These are phyloP conservation scores for Datisca glomerata DNA, from an alignment of 306 rosid genomes.

Conservation along the genomic window DNA sequence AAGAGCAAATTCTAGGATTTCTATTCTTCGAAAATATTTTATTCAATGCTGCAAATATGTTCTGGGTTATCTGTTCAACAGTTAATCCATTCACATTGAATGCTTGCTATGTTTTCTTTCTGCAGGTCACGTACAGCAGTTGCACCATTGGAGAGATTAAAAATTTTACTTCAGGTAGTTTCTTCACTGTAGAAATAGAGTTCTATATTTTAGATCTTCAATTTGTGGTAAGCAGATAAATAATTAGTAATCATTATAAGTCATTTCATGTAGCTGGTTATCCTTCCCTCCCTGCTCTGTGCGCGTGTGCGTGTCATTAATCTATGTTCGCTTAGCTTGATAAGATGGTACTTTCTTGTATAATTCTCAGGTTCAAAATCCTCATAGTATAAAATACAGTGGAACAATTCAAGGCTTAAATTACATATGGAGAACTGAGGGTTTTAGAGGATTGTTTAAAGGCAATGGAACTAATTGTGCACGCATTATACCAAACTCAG, in stretches of 20 bases:
- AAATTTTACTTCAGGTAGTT: conserved; percentile 87
- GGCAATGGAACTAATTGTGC: conserved; percentile 99
- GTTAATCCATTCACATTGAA: too few relatives aligned
- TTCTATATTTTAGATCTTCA: not conserved
- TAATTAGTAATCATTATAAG: too few relatives aligned
- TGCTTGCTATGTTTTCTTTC: too few relatives aligned
- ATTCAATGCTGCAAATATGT: not conserved
- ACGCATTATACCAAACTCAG: conserved; percentile 92
- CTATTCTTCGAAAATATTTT: not conserved
- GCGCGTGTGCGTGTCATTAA: too few relatives aligned
- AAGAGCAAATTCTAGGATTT: too few relatives aligned
- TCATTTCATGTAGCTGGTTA: too few relatives aligned
- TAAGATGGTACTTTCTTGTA: conserved; percentile 5
- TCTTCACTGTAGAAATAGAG: not conserved
- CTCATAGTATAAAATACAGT: conserved; percentile 77
- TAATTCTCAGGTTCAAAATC: conserved; percentile 81
- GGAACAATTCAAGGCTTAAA: conserved; percentile 92
- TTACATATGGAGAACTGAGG: conserved; percentile 95
- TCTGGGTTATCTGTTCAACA: conserved; percentile 7
- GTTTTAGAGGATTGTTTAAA: conserved; percentile 83
- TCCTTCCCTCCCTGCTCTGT: too few relatives aligned
- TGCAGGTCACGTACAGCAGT: conserved; percentile 99
- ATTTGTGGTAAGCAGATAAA: too few relatives aligned
- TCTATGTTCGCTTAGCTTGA: not conserved
- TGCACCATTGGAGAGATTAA: conserved; percentile 93